Base-by-base conservation (phyloP, 164 flowering plant genomes). In the Berberis vulgaris region DNA sequence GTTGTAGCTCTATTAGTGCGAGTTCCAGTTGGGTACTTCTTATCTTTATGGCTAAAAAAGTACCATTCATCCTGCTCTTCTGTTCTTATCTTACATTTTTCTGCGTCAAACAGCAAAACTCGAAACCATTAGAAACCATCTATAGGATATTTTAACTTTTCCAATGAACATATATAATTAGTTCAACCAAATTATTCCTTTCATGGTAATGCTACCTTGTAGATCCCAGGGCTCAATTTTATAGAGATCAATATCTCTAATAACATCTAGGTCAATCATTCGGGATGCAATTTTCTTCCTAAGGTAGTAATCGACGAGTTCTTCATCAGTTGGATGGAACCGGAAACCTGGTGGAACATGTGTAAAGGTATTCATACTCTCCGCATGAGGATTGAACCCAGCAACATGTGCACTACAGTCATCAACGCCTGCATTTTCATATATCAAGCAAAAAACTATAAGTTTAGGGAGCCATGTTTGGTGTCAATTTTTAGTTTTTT, bases 221-320 rank as follows among this genome's bases (percentile, higher is more conserved):
- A 93, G 97, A 82, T 93, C 97, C 98, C 98, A 93, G 64, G 98
- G 98, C 74, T 93, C 98, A 63, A 93, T 93, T 76, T 81, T 89
- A 61, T 93, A 93, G 39, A 93, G 94, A 80, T 93, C 97, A 59
- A 93, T 80, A 64, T 93, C 98, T 70, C 83, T 89, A 62, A 93
- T 88, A 64, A 93, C 94, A 78, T 93, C 94, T 4, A 86, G 76
- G 71, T 93, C 94, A 52, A 93, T 86, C 72, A 81, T 74, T 69
- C 81, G 82, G 3, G 92, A 85, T 41, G 96, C 86, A 65, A 93
- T 54, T 65, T 88, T 90, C 67, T 86, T 90, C 60, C 94, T 73
- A 11, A 93, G 91, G 67, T 93, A 93, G 76, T 93, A 93, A 74
- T 89, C 98, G 10, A 92, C 96, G 13, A 92, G 86, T 72, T 92